Base-by-base conservation (phyloP, 495 filamentous ascomycete genomes). In the Penicillium cinerascens region DNA sequence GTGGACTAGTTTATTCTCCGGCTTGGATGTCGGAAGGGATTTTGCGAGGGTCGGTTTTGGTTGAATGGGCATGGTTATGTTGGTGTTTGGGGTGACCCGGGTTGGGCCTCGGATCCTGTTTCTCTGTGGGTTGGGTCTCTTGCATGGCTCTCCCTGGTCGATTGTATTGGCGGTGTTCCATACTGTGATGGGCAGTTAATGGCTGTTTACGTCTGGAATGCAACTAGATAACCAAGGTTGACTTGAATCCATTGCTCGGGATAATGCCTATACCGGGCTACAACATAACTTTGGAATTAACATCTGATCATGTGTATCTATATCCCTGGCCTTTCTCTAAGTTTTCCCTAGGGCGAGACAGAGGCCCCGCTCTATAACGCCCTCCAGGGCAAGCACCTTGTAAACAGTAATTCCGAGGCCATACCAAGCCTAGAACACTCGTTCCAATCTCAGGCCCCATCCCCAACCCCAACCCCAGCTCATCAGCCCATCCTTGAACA, bases 1-100 rank as follows among this genome's bases (percentile, higher is more conserved):
- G 54, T 44, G 18, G 46, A 15, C n/a, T 42, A 44, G 47, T 59
- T 47, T 63, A 48, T 52, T 59, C 44, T 62, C 48, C 61, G 47
- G 54, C 40, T 47, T 61, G 35, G 44, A 45, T 52, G 52, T 44
- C 27, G 49, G 41, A 27, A 23, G 22, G 22, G 22, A 23, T 23
- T n/a, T n/a, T n/a, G 22, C 6, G 22, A 26, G 44, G 52, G 46
- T 49, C 38, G 38, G 46, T 54, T 55, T 26, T 27, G 43, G 39
- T 47, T 56, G 55, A 49, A 55, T 51, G 54, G 22, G 38, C 10
- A 37, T 45, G 25, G 44, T 26, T 42, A 17, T 22, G 42, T 15
- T 21, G 23, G 15, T 21, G 8, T 25, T 23, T 25, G 37, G 37
- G n/a, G n/a, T n/a, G n/a, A n/a, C 29, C 29, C 11, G 29, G 11